Evolutionary conservation across 768 basidiomycete species (phyloP), one percentile per base, ranked within the genome.

Genomic region (Leccinum rimulosum): DNA sequence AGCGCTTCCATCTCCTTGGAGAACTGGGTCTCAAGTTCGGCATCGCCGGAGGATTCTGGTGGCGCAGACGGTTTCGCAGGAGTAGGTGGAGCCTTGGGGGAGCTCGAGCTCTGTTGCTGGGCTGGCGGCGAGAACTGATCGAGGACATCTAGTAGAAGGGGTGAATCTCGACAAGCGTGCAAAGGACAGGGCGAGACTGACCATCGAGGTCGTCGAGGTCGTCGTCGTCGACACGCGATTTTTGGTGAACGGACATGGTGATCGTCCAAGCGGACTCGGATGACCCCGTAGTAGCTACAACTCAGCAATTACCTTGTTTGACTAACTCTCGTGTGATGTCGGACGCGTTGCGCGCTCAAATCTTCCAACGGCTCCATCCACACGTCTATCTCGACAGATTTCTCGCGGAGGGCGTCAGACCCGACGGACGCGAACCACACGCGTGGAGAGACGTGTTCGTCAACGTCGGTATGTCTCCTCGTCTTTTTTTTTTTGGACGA

Each of bases 341-440:
- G n/a, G 72, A 74, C 38, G 48, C 64, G 10, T 58, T 69, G 33
- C 73, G 73, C 64, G 59, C 73, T 1, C 71, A 73, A 38, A 84
- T 88, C 33, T 95, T 95, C 75, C 90, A 93, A 66, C 87, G 93
- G 14, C 81, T 99, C 0, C 94, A 98, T 66, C 96, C 97, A 2
- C 83, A 83, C 33, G 82, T 85, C 5, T 98, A 98, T 71, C 84
- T 98, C 50, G 87, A 93, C 64, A 82, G 89, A 7, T 98, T 97
- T 67, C 75, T 98, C 17, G 77, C 82, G 2, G 87, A 96, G 68
- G 78, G 84, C 8, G 79, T 89, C 57, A 75, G 97, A 55, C 92
- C 95, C 0, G 95, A 98, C 70, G 93, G 93, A 11, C 81, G 97
- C 30, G 77, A 79, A n/a, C 72, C 84, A 7, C 74, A 72, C 27